Base-by-base conservation (phyloP, 305 asterid species). In the Euphrasia arctica region DNA sequence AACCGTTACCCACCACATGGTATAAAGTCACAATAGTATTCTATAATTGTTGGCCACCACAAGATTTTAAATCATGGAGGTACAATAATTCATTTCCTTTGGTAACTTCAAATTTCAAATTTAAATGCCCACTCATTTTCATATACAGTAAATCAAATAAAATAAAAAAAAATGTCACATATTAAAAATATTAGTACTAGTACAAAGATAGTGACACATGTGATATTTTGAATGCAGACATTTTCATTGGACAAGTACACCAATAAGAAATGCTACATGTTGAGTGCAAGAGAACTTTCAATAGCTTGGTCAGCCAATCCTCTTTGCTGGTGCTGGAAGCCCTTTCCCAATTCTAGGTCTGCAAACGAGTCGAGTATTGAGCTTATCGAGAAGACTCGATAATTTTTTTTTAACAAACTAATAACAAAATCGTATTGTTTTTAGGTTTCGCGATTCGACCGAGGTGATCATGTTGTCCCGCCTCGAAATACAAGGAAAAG, bases 281-380 rank as follows among this genome's bases (percentile, higher is more conserved):
- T 50, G 55, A 14, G 55, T 50, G 55, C 55, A 50, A 50, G 27
- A 15, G 55, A 14, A 15, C 28, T 50, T 5, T 2, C 55, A 15
- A 50, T 50, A 2, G 5, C 55, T 50, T 50, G 55, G 55, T 50
- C 55, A 13, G 15, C 9, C 28, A 13, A 50, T 50, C 25, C 55
- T 14, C 55, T 50, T n/a, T 50, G 55, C 13, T 50, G 96, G 96
- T 82, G 90, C 69, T 83, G 95, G 96, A 89, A 89, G 55, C 76
- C 81, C 70, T 78, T 75, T 57, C 73, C 34, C 9, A 55, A 63
- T 0, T 89, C 96, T 42, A 83, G 93, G 93, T 84, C 58, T 25
- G 27, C 27, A 25, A 25, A 25, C 27, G 27, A 25, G 27, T 25
- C 27, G 27, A 25, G 27, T 25, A 25, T 25, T 25, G 27, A 25